phyloP scores from a whole-genome alignment of 1,284 basidiomycete genomes.

The Ganoderma sinense region DNA sequence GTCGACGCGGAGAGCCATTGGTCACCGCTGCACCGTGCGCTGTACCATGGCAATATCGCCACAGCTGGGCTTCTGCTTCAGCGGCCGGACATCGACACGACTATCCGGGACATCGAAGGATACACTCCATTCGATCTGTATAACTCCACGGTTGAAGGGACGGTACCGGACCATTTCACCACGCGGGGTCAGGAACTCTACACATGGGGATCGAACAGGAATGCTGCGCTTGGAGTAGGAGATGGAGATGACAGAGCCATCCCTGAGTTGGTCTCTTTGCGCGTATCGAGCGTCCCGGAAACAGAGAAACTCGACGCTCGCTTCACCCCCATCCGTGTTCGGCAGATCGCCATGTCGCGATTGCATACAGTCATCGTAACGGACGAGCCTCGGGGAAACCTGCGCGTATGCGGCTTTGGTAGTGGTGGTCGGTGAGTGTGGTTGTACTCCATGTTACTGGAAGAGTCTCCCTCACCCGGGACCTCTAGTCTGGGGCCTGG shows the following conservation, averaged over 20 bases:
- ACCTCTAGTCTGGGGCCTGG: constrained; percentile 70
- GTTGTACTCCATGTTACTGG: not conserved
- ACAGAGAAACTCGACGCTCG: constrained; percentile 47
- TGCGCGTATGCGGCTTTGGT: constrained; percentile 89
- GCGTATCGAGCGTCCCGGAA: constrained; percentile 20
- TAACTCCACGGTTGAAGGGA: constrained; percentile 86
- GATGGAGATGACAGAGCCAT: constrained; percentile 82
- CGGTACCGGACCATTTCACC: constrained; percentile 57
- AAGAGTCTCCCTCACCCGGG: not conserved
- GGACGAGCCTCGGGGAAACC: constrained; percentile 74
- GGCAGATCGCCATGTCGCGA: constrained; percentile 81
- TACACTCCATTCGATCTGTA: constrained; percentile 95
- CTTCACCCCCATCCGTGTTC: constrained; percentile 69
- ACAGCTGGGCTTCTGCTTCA: constrained; percentile 82
- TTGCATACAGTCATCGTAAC: constrained; percentile 89
- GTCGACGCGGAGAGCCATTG: constrained; percentile 88
- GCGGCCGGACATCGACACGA: constrained; percentile 76
- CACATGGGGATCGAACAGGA: constrained; percentile 94
- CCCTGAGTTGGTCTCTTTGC: constrained; percentile 82
- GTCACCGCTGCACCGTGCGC: constrained; percentile 91
- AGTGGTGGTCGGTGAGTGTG: constrained; percentile 74
- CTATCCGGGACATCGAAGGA: constrained; percentile 88
- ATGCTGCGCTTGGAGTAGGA: constrained; percentile 85
- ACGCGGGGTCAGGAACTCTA: constrained; percentile 68
- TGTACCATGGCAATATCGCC: constrained; percentile 88